Evolutionary conservation across 1,284 basidiomycete species (phyloP).

Genomic region (Heterobasidion irregulare): DNA sequence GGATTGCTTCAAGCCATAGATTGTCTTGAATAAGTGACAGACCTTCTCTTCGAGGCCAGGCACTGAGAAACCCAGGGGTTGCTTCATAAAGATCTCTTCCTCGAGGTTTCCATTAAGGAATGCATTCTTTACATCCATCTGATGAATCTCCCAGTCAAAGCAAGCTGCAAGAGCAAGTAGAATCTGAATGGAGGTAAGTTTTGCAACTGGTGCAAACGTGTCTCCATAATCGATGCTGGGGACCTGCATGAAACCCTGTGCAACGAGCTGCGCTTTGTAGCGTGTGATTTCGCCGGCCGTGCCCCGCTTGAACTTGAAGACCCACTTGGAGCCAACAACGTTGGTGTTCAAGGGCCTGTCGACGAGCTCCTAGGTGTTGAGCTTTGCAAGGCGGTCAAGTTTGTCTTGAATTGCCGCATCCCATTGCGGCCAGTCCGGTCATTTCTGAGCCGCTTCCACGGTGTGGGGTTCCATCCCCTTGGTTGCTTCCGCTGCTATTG

Average conservation of each 20-base stretch:
- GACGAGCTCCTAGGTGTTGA: slow-evolving; percentile 17
- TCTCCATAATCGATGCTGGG: slow-evolving; percentile 32
- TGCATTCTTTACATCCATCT: slow-evolving; percentile 32
- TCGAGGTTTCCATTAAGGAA: slow-evolving; percentile 29
- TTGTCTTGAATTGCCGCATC: slow-evolving; percentile 12
- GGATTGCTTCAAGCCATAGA: slow-evolving; percentile 19
- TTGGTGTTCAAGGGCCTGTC: slow-evolving; percentile 14
- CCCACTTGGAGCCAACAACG: slow-evolving; percentile 21
- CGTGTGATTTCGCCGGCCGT: slow-evolving; percentile 16
- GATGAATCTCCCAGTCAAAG: slow-evolving; percentile 22
- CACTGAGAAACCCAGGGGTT: slow-evolving; percentile 19
- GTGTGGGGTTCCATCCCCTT: no score
- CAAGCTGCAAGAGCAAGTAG: slow-evolving; percentile 27
- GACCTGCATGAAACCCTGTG: slow-evolving; percentile 32
- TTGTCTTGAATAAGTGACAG: slow-evolving; percentile 11
- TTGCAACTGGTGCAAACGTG: slow-evolving; percentile 29
- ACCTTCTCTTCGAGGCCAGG: slow-evolving; percentile 5
- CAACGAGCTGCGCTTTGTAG: slow-evolving; percentile 29
- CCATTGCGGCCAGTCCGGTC: background rate
- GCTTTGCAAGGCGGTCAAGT: slow-evolving; percentile 13
- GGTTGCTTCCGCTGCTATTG: no score
- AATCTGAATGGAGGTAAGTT: slow-evolving; percentile 21
- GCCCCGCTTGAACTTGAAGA: slow-evolving; percentile 24
- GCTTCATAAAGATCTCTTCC: slow-evolving; percentile 22
- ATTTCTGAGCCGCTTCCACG: no score